Conservation (phyloP, 176 grass and related monocot genomes). For the Oryza coarctata region DNA sequence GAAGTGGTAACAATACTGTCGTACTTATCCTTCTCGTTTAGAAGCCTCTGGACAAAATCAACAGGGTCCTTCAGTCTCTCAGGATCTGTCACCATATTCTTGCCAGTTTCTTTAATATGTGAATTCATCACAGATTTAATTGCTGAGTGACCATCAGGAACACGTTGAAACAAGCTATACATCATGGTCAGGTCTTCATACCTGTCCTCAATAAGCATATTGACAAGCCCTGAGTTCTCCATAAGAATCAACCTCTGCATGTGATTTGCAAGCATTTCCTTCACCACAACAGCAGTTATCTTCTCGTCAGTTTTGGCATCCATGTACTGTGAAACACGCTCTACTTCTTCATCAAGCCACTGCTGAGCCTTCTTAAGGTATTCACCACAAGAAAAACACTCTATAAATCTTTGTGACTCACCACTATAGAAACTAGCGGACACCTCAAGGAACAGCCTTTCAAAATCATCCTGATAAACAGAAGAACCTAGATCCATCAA, state of each 20-base stretch:
- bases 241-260: slow-evolving; percentile 75
- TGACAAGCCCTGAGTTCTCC: slow-evolving; percentile 83
- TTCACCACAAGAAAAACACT: slow-evolving; percentile 72
- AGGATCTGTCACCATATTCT: slow-evolving; percentile 70
- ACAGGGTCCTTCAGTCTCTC: slow-evolving; percentile 81
- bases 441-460: slow-evolving; percentile 69
- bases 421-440: slow-evolving; percentile 77
- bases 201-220: slow-evolving; percentile 76
- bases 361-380: slow-evolving; percentile 83
- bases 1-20: slow-evolving; percentile 66
- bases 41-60: slow-evolving; percentile 75
- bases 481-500: slow-evolving; percentile 66
- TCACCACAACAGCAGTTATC: slow-evolving; percentile 68
- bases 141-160: slow-evolving; percentile 53
- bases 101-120: slow-evolving; percentile 72
- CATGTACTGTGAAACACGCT: slow-evolving; percentile 70
- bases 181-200: slow-evolving; percentile 74
- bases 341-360: slow-evolving; percentile 69
- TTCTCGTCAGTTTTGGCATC: slow-evolving; percentile 63
- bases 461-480: slow-evolving; percentile 88
- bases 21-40: slow-evolving; percentile 75
- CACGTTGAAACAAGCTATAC: slow-evolving; percentile 65
- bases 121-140: slow-evolving; percentile 73
- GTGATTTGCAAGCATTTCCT: slow-evolving; percentile 77
- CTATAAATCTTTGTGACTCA: slow-evolving; percentile 75